Percentiles rank a stretch among this genome's conserved stretches.
Evolutionary conservation across 179 eudicot genomes (phyloP).

Genomic region (Spinacia oleracea): DNA sequence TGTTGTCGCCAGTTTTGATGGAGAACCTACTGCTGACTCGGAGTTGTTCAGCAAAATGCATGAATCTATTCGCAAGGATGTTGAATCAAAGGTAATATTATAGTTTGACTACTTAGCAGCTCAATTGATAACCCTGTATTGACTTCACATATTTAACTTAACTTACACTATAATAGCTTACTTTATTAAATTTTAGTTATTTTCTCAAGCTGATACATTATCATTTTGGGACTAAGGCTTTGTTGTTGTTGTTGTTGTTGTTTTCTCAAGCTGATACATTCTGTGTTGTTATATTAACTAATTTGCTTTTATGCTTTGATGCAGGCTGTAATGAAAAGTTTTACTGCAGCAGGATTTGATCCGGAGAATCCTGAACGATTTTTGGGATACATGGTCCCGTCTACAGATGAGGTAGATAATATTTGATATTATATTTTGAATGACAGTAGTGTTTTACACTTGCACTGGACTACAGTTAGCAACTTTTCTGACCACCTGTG

Average conservation of each 20-base stretch:
- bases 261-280: not conserved
- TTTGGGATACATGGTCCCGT: slow-evolving; percentile 91
- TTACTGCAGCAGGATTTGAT: slow-evolving; percentile 57
- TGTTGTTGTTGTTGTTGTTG: no score
- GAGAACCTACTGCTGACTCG: slow-evolving; percentile 89
- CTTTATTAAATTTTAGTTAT: not conserved
- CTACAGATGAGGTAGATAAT: slow-evolving; percentile 65
- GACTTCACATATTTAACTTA: not conserved
- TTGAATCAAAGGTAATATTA: slow-evolving; percentile 80
- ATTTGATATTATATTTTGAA: not conserved
- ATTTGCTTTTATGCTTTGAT: slow-evolving; percentile 13
- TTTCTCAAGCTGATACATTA: not conserved
- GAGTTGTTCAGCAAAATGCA: slow-evolving; percentile 69
- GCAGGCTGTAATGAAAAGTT: slow-evolving; percentile 96
- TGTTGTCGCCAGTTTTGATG: slow-evolving; percentile 83
- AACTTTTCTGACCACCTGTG: slow-evolving; percentile 6
- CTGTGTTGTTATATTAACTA: not conserved
- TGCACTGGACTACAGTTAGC: not conserved
- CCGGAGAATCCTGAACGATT: slow-evolving; percentile 68
- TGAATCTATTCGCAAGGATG: slow-evolving; percentile 56
- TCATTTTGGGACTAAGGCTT: no score
- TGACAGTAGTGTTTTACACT: not conserved
- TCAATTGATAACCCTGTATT: not conserved
- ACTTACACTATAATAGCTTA: not conserved
- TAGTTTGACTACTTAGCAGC: not conserved